Percentiles rank a stretch among this genome's conserved stretches.
Conservation (phyloP, 140 eudicot genomes). For the Ambrosia hybrid region DNA sequence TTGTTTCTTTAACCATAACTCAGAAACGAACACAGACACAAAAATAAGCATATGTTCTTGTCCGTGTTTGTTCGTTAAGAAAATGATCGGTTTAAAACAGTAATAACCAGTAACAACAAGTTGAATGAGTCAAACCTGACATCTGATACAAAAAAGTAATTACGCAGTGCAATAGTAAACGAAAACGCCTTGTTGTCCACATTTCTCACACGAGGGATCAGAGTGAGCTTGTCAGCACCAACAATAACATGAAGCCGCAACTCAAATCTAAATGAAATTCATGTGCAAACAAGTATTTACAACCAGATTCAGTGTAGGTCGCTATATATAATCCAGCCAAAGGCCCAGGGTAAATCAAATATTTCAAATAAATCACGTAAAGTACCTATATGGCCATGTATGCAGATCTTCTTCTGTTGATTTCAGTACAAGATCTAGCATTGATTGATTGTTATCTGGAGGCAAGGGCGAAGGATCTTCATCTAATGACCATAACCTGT, state of each 20-base stretch:
- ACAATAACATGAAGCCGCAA: slow-evolving; percentile 65
- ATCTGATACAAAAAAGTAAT: slow-evolving; percentile 83
- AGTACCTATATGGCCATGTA: slow-evolving; percentile 75
- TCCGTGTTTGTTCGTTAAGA: neutral
- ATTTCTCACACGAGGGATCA: slow-evolving; percentile 88
- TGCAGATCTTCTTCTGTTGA: slow-evolving; percentile 83
- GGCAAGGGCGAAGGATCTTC: slow-evolving; percentile 69
- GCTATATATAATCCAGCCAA: neutral
- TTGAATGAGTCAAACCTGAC: slow-evolving; percentile 63
- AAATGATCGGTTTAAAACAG: too few species aligned
- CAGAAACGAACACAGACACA: neutral
- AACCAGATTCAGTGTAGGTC: neutral
- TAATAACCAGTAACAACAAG: too few species aligned
- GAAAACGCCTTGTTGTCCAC: slow-evolving; percentile 68
- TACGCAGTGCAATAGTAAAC: slow-evolving; percentile 66
- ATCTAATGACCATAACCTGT: slow-evolving; percentile 77
- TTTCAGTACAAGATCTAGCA: slow-evolving; percentile 70
- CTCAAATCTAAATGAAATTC: slow-evolving; percentile 67
- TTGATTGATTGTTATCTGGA: slow-evolving; percentile 59
- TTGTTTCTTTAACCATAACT: neutral
- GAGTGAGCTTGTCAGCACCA: slow-evolving; percentile 59
- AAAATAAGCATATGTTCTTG: neutral
- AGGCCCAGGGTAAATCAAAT: slow-evolving; percentile 1
- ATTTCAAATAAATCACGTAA: slow-evolving; percentile 10
- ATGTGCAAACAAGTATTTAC: slow-evolving; percentile 14